Conservation (phyloP, 257 asterid genomes). For the Solanum microdontum region DNA sequence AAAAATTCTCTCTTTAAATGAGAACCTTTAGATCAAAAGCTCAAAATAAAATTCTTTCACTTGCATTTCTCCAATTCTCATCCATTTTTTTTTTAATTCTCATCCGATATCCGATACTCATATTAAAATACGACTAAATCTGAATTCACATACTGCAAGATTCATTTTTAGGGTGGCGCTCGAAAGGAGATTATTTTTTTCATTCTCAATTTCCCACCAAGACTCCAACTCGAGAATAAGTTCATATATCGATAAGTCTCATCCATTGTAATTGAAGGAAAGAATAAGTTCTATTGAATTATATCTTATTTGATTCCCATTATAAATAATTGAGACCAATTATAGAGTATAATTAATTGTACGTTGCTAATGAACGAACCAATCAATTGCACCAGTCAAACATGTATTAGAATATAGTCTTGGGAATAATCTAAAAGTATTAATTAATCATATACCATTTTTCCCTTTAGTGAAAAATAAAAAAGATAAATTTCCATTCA, state of each 20-base stretch:
- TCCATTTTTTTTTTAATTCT: neutral
- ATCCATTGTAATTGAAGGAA: neutral
- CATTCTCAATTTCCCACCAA: neutral
- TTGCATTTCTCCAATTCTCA: neutral
- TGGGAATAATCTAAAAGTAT: neutral
- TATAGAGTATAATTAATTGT: neutral
- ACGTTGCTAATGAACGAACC: neutral
- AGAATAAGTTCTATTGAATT: neutral
- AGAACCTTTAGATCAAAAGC: neutral
- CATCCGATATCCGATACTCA: rapidly evolving
- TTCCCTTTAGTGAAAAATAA: neutral
- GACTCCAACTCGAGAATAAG: neutral
- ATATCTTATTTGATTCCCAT: neutral
- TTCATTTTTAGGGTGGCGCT: rapidly evolving
- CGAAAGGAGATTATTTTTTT: neutral
- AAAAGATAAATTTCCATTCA: neutral
- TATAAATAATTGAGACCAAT: conserved; percentile 2
- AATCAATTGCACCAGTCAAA: neutral
- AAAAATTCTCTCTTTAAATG: neutral
- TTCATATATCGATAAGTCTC: neutral
- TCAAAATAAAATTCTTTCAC: neutral
- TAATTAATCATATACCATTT: neutral
- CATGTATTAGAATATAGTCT: neutral
- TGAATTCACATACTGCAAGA: neutral
- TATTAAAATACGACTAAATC: neutral